Base-by-base conservation (phyloP, 2,329 filamentous ascomycete species). In the Didymella exigua region DNA sequence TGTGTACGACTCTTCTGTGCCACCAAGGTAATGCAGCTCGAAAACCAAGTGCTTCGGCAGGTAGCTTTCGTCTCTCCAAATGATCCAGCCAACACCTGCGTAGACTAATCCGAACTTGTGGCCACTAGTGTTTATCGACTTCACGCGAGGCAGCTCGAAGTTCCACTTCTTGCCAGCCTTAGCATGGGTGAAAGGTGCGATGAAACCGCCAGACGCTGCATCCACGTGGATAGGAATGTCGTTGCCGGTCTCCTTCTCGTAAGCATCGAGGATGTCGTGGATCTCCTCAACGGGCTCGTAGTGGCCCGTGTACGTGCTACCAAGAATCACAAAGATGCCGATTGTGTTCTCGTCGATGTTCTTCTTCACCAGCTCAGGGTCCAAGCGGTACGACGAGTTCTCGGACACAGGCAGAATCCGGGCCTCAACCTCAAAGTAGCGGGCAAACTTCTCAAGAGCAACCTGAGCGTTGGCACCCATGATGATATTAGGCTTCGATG, bases 341-440 rank as follows among this genome's bases (percentile, higher is more conserved):
- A 91, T 90, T 0, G 88, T 91, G 62, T 90, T 90, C 73, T 90
- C 88, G 58, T 91, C 87, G 29, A 90, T 81, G 59, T 88, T 87
- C 63, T 89, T 70, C 65, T 82, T 84, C 1, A 90, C 85, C 23
- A 86, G 73, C 4, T 84, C 78, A 0, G 87, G 84, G 61, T 90
- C 86, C 7, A 90, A 78, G 27, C 86, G 77, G 67, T 80, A 88
- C 6, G 81, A 77, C 53, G 84, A 87, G 68, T 84, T 81, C 60
- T 82, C 79, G 46, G 80, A 86, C 10, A 88, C 87, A 16, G 83
- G 86, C 43, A 87, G 74, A 53, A 88, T 88, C 41, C 83, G 80
- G 21, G 85, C 82, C 67, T 90, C 87, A 31, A 90, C 87, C 38
- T 90, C 88, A 54, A 90, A 91, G 70, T 91, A 91, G 23, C 87